Evolutionary conservation across 2,329 filamentous ascomycete genomes (phyloP), one percentile per base, ranked within the genome.

Genomic region (Tolypocladium ophioglossoides): DNA sequence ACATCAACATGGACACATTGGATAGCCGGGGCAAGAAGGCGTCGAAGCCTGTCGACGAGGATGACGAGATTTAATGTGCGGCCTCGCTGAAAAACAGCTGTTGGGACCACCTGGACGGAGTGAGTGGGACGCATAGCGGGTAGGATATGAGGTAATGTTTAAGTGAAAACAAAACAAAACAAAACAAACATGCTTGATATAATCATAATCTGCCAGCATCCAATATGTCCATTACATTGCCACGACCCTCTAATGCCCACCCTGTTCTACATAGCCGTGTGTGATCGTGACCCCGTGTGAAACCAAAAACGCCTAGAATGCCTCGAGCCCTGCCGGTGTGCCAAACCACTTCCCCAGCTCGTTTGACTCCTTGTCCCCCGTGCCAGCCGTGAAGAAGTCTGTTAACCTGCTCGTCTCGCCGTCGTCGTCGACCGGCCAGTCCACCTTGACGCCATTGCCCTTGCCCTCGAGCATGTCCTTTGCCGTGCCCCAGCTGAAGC

Each of bases 401-500:
- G 88, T 92, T 64, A 96, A 68, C 54, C 83, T 82, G 58, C 76
- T 80, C 30, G 82, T 80, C 53, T 86, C 83, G 4, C 80, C 82
- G 37, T 89, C 85, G 22, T 91, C 86, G 6, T 85, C 83, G 14
- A 74, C 77, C 0, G 91, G 89, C 92, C 92, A 97, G 48, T 95
- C 90, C 0, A 95, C 86, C 66, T 80, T 85, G 52, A 87, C 78
- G 4, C 80, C 82, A 27, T 75, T 76, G 10, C 75, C 78, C 68
- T 87, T 90, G n/a, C 76, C 74, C 61, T 96, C 91, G 4, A 99
- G 74, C 83, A 97, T 81, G 64, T 97, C 91, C 72, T 95, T 96
- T 2, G 88, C 88, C 1, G 94, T 97, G 0, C 87, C 88, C 94
- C 94, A 99, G 65, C 91, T 96, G 66, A 96, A 97, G 5, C 94